phyloP scores from a whole-genome alignment of 805 yeast genomes.

The Tetrapisispora fleetii region DNA sequence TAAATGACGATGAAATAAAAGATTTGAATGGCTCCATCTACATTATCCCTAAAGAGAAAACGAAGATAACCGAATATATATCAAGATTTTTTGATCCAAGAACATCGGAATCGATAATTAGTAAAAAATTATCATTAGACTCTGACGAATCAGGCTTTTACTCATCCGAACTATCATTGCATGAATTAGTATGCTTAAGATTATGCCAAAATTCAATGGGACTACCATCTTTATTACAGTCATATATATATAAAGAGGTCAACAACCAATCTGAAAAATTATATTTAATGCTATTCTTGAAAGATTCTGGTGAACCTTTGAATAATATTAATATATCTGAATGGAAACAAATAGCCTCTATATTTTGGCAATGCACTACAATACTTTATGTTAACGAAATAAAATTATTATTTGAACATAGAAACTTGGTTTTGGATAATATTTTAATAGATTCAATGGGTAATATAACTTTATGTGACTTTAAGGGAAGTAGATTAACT shows the following conservation, averaged over 20 bases:
- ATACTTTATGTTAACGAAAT: slow-evolving; percentile 44
- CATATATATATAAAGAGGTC: slow-evolving; percentile 15
- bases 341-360: slow-evolving; percentile 24
- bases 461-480: slow-evolving; percentile 47
- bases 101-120: slow-evolving; percentile 9
- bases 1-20: slow-evolving; percentile 8
- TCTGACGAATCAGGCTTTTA: slow-evolving; percentile 11
- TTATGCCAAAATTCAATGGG: slow-evolving; percentile 25
- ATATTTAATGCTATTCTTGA: slow-evolving; percentile 16
- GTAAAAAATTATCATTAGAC: slow-evolving; percentile 15
- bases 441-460: slow-evolving; percentile 36
- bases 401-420: slow-evolving; percentile 50
- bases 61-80: slow-evolving; percentile 11
- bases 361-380: slow-evolving; percentile 47
- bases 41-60: slow-evolving; percentile 6
- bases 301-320: slow-evolving; percentile 23
- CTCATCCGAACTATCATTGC: slow-evolving; percentile 16
- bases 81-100: slow-evolving; percentile 11
- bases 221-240: slow-evolving; percentile 17
- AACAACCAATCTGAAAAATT: slow-evolving; percentile 3
- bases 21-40: slow-evolving; percentile 5
- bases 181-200: slow-evolving; percentile 20
- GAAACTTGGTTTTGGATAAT: slow-evolving; percentile 63
- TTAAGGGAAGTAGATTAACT: slow-evolving; percentile 39
- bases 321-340: slow-evolving; percentile 6